Conservation (phyloP, 1,284 basidiomycete genomes). For the Sporisorium graminicola region DNA sequence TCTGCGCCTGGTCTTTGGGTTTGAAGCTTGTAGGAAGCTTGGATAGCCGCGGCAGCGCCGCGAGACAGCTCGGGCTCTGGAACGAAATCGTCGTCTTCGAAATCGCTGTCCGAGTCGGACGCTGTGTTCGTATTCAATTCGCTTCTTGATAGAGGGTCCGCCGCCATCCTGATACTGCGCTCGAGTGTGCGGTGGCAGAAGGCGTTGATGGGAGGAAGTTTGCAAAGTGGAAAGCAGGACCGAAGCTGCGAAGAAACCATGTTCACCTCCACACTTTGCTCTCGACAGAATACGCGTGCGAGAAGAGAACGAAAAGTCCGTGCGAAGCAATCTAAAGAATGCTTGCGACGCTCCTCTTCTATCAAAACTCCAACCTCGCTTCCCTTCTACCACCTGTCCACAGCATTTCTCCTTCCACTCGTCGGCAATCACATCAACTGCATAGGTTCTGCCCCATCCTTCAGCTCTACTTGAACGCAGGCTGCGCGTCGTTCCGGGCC, state of each 20-base stretch:
- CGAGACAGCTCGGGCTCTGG: conserved; percentile 17
- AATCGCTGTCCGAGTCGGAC: conserved; percentile 20
- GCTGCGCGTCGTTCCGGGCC: not conserved
- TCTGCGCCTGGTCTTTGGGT: not conserved
- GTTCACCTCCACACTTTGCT: not conserved
- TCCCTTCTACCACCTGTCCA: not conserved
- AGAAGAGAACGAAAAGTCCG: conserved; percentile 1
- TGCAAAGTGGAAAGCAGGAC: not conserved
- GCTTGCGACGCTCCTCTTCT: conserved; percentile 9
- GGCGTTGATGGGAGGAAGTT: not conserved
- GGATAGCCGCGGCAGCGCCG: not conserved
- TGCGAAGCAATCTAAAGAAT: conserved; percentile 3
- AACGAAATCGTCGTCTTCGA: conserved; percentile 46
- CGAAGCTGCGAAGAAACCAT: not conserved
- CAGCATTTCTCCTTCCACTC: not conserved
- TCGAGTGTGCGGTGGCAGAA: not conserved
- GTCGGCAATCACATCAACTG: not conserved
- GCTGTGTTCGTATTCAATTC: not conserved
- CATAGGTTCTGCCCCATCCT: not conserved
- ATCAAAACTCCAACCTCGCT: not conserved
- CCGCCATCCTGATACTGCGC: not conserved
- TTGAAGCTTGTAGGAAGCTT: not conserved
- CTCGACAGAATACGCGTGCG: not conserved
- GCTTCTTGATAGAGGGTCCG: not conserved
- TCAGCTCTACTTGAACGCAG: not conserved